Evolutionary conservation across 2,329 filamentous ascomycete genomes (phyloP).

Genomic region (Fusarium robinianum): DNA sequence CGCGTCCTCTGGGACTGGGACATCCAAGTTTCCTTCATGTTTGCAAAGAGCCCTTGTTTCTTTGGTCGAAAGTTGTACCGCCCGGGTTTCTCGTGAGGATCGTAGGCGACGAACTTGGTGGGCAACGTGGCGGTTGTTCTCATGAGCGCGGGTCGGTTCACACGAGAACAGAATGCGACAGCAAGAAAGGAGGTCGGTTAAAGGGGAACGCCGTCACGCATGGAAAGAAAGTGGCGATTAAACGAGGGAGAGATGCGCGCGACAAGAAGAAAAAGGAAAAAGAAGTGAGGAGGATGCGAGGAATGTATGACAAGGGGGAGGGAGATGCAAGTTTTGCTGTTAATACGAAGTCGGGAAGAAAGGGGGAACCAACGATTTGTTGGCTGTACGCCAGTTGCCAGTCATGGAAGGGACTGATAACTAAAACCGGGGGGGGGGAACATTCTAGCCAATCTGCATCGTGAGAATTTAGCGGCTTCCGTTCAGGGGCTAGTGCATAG

Average conservation of each 20-base stretch:
- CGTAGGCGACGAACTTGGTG: slow-evolving; percentile 61
- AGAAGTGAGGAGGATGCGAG: slow-evolving; percentile 14
- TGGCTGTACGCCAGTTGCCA: slow-evolving; percentile 1
- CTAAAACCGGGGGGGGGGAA: slow-evolving; percentile 12
- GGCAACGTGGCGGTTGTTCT: slow-evolving; percentile 68
- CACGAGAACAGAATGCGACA: slow-evolving; percentile 6
- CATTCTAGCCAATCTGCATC: slow-evolving; percentile 29
- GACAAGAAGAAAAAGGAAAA: slow-evolving; percentile 18
- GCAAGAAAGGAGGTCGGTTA: slow-evolving; percentile 22
- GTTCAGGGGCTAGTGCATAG: no score
- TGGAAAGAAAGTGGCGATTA: slow-evolving; percentile 8
- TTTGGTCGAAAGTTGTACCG: slow-evolving; percentile 58
- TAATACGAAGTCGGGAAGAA: slow-evolving; percentile 22
- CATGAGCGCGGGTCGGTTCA: slow-evolving; percentile 50
- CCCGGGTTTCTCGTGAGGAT: slow-evolving; percentile 67
- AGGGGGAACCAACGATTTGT: slow-evolving; percentile 14
- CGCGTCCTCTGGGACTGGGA: slow-evolving; percentile 67
- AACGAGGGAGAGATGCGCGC: slow-evolving; percentile 9
- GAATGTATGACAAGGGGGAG: slow-evolving; percentile 6
- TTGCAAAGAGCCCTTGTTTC: slow-evolving; percentile 55
- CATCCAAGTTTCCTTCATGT: slow-evolving; percentile 62
- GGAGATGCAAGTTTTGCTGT: slow-evolving; percentile 5
- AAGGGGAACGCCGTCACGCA: slow-evolving; percentile 38
- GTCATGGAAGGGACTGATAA: slow-evolving; percentile 22
- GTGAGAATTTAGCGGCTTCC: no score